Percentiles rank a stretch among this genome's conserved stretches.
Evolutionary conservation across 192 early-diverging fungal genomes (phyloP).

Genomic region (Mortierella antarctica): DNA sequence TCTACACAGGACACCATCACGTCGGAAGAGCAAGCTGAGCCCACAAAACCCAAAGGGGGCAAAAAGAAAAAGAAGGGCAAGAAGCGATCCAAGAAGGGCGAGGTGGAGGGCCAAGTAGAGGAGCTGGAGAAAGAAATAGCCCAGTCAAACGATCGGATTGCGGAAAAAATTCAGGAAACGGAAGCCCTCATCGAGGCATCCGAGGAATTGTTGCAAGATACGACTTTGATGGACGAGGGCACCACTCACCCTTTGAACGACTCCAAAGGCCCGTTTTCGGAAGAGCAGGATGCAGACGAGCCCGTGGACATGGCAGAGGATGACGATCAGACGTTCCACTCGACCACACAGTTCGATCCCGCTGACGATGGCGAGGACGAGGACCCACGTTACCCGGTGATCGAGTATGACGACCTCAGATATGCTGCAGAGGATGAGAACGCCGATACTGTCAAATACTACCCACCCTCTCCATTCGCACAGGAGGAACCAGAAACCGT

Average conservation of each 20-base stretch:
- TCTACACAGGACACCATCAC: neutral
- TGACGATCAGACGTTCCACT: conserved; percentile 35
- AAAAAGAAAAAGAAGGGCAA: conserved; percentile 34
- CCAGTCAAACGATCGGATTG: conserved; percentile 12
- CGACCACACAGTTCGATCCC: conserved; percentile 12
- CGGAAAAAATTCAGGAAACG: conserved; percentile 19
- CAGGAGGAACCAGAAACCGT: neutral
- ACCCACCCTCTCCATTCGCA: conserved; percentile 15
- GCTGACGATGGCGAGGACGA: neutral
- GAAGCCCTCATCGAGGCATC: conserved; percentile 21
- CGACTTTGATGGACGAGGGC: neutral
- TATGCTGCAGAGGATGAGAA: conserved; percentile 18
- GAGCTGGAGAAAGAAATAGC: conserved; percentile 3
- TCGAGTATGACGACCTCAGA: conserved; percentile 11
- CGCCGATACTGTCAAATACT: conserved; percentile 35
- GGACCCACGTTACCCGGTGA: neutral
- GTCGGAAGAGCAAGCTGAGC: neutral
- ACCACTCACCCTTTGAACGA: neutral
- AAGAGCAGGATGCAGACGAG: conserved; percentile 10
- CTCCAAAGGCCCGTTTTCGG: neutral
- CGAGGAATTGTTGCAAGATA: conserved; percentile 9
- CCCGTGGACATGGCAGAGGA: neutral
- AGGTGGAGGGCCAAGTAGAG: conserved; percentile 3
- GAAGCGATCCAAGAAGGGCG: conserved; percentile 4
- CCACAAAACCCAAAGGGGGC: conserved; percentile 6